Evolutionary conservation across 2,329 filamentous ascomycete genomes (phyloP).

Genomic region (Venturia carpophila): DNA sequence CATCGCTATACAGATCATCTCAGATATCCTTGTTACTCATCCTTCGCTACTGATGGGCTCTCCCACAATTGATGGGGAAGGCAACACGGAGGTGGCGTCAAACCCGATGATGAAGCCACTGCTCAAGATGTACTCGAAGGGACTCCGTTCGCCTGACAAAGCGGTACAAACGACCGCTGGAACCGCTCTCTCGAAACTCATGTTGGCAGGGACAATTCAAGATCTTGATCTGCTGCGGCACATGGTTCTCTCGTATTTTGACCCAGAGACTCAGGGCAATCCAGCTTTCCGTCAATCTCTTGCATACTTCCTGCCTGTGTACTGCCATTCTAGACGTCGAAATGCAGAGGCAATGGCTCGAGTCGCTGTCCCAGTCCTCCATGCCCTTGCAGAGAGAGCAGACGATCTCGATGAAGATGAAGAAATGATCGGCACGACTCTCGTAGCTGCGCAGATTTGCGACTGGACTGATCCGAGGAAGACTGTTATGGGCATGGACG

Average conservation of each 20-base stretch:
- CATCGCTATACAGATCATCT: conserved; percentile 82
- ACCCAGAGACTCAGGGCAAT: conserved; percentile 72
- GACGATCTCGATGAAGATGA: conserved; percentile 60
- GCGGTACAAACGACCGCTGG: conserved; percentile 76
- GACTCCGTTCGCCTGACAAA: conserved; percentile 63
- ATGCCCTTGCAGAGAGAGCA: conserved; percentile 53
- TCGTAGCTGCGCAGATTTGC: conserved; percentile 73
- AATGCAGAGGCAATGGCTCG: conserved; percentile 76
- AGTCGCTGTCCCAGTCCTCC: conserved; percentile 66
- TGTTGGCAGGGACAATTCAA: conserved; percentile 67
- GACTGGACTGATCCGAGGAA: conserved; percentile 96
- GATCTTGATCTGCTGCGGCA: conserved; percentile 61
- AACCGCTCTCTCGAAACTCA: conserved; percentile 73
- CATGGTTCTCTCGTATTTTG: conserved; percentile 80
- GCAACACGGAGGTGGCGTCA: conserved; percentile 22
- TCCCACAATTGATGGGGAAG: conserved; percentile 30
- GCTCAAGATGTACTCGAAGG: conserved; percentile 77
- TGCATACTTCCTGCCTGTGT: conserved; percentile 91
- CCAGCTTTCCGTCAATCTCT: conserved; percentile 77
- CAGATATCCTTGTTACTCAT: conserved; percentile 86
- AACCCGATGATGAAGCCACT: conserved; percentile 51
- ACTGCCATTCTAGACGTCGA: conserved; percentile 74
- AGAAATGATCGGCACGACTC: conserved; percentile 65
- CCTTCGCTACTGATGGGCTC: conserved; percentile 65
- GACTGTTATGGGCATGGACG: conserved; percentile 41